These are phyloP conservation scores for Erysimum cheiri DNA, from an alignment of 441 rosid species.

Conservation along the genomic window DNA sequence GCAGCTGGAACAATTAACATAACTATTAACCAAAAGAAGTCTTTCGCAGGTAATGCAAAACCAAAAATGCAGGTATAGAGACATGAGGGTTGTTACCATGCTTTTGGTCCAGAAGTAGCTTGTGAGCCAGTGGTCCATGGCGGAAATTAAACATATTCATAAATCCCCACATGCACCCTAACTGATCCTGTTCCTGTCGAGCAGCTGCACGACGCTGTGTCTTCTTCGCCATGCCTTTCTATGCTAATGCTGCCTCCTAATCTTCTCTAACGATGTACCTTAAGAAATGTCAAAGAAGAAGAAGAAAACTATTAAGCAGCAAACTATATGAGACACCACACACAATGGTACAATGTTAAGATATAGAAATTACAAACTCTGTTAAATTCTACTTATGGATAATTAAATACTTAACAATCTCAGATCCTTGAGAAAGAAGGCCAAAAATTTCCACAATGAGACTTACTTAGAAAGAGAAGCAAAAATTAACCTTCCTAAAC, in stretches of 20 bases:
- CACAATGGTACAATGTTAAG: neutral
- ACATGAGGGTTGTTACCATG: slow-evolving; percentile 45
- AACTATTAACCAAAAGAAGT: slow-evolving; percentile 22
- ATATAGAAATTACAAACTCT: neutral
- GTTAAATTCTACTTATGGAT: slow-evolving; percentile 8
- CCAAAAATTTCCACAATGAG: slow-evolving; percentile 10
- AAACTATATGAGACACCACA: slow-evolving; percentile 9
- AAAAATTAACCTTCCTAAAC: slow-evolving; percentile 33
- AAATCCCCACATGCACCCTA: slow-evolving; percentile 97
- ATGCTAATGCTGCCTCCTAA: slow-evolving; percentile 13
- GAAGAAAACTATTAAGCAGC: slow-evolving; percentile 6
- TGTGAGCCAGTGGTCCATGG: slow-evolving; percentile 64
- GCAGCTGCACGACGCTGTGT: slow-evolving; percentile 51
- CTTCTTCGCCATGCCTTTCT: slow-evolving; percentile 42
- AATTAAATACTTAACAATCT: slow-evolving; percentile 17
- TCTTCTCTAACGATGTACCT: slow-evolving; percentile 6
- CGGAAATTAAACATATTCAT: slow-evolving; percentile 87
- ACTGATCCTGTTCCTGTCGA: slow-evolving; percentile 63
- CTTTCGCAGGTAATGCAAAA: neutral
- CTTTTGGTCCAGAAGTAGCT: slow-evolving; percentile 67
- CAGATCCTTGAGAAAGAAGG: slow-evolving; percentile 31
- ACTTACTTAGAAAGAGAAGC: slow-evolving; percentile 13
- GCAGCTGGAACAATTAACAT: slow-evolving; percentile 49
- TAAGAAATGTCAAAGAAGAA: slow-evolving; percentile 17
- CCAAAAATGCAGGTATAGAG: slow-evolving; percentile 8